Evolutionary conservation across 2,329 filamentous ascomycete species (phyloP).

Genomic region (Coniochaeta sp.): DNA sequence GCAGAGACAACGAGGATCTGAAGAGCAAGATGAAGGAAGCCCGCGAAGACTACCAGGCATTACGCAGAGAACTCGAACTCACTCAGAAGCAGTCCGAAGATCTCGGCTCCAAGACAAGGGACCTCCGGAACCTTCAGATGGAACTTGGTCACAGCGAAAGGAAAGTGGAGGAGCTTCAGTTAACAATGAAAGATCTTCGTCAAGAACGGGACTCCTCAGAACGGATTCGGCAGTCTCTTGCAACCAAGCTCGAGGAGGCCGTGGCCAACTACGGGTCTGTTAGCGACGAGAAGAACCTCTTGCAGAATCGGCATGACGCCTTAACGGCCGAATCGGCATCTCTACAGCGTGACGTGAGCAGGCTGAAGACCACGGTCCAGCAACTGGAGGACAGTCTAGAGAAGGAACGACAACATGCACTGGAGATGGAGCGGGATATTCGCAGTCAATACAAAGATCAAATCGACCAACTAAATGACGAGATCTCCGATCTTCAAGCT

Average conservation of each 20-base stretch:
- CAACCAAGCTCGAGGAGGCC: conserved; percentile 44
- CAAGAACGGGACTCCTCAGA: conserved; percentile 33
- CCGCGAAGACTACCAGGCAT: conserved; percentile 35
- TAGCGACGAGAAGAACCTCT: conserved; percentile 58
- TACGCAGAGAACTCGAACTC: conserved; percentile 43
- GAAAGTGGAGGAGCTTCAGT: neutral
- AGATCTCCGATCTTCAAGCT: conserved; percentile 56
- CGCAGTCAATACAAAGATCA: conserved; percentile 45
- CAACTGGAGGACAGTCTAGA: conserved; percentile 41
- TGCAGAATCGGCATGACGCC: conserved; percentile 62
- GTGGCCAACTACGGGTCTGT: conserved; percentile 52
- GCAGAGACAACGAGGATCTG: conserved; percentile 37
- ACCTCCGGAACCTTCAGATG: conserved; percentile 19
- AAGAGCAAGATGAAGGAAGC: conserved; percentile 36
- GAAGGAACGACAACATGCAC: conserved; percentile 48
- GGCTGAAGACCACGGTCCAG: conserved; percentile 35
- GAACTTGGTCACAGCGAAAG: neutral
- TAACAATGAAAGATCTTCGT: conserved; percentile 15
- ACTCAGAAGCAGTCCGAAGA: conserved; percentile 38
- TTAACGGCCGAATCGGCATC: conserved; percentile 57
- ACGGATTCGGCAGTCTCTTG: conserved; percentile 28
- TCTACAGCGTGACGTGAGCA: conserved; percentile 57
- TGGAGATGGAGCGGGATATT: conserved; percentile 54
- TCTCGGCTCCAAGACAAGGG: conserved; percentile 36
- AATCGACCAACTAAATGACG: conserved; percentile 42